Evolutionary conservation across 148 eudicot species (phyloP).

Genomic region (Linanthus parryae): DNA sequence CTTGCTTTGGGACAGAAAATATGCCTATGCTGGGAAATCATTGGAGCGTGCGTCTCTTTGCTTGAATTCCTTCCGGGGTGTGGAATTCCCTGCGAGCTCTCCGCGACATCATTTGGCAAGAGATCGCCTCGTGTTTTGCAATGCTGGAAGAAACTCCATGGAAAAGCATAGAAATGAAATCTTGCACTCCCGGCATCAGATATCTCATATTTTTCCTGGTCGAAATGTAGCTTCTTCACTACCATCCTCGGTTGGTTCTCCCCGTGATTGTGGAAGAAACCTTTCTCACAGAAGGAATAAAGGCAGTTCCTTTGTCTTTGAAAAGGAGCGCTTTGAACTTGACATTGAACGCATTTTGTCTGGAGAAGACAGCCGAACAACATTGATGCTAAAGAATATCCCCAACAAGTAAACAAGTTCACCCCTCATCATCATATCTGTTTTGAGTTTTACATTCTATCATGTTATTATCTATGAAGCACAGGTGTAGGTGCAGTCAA

Average conservation of each 20-base stretch:
- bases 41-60: slow-evolving; percentile 33
- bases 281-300: slow-evolving; percentile 42
- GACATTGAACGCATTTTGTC: slow-evolving; percentile 59
- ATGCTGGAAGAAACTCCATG: slow-evolving; percentile 21
- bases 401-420: slow-evolving; percentile 88
- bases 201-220: slow-evolving; percentile 33
- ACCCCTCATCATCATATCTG: no score
- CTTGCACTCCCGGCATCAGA: slow-evolving; percentile 36
- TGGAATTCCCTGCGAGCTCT: slow-evolving; percentile 31
- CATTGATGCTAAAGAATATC: slow-evolving; percentile 74
- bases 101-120: slow-evolving; percentile 36
- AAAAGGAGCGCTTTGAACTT: slow-evolving; percentile 71
- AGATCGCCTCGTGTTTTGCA: slow-evolving; percentile 35
- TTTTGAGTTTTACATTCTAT: neutral
- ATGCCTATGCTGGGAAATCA: slow-evolving; percentile 27
- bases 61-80: slow-evolving; percentile 28
- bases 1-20: slow-evolving; percentile 32
- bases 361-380: slow-evolving; percentile 61
- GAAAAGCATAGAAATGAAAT: slow-evolving; percentile 30
- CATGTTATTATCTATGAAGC: no score
- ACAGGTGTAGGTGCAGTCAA: no score
- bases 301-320: slow-evolving; percentile 36
- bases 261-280: slow-evolving; percentile 49
- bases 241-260: slow-evolving; percentile 43
- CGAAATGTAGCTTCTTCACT: slow-evolving; percentile 31